These are phyloP conservation scores for Rhizopus microsporus DNA, from an alignment of 371 early-diverging fungal species.

Conservation along the genomic window DNA sequence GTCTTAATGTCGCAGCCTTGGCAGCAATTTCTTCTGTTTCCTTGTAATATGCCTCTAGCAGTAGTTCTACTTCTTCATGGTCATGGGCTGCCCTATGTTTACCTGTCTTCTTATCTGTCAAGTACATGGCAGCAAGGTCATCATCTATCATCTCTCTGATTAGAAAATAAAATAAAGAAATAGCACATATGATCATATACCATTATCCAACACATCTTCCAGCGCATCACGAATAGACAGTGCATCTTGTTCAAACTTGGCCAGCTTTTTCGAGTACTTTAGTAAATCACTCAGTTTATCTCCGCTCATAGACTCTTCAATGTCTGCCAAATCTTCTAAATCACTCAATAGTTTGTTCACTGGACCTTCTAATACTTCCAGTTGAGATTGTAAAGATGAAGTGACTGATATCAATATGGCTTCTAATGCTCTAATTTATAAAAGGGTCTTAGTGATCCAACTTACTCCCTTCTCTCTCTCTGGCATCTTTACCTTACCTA, in stretches of 20 bases:
- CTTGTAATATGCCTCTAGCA: conserved; percentile 87
- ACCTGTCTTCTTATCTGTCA: conserved; percentile 75
- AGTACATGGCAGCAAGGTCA: conserved; percentile 87
- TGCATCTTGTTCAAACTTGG: conserved; percentile 75
- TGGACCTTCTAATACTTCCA: conserved; percentile 61
- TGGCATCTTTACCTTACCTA: conserved; percentile 41
- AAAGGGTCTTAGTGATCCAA: neutral
- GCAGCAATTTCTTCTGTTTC: conserved; percentile 85
- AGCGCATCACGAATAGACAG: conserved; percentile 76
- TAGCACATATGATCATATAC: conserved; percentile 27
- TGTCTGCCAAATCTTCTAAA: conserved; percentile 60
- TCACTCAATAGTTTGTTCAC: conserved; percentile 64
- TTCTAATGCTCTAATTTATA: conserved; percentile 68
- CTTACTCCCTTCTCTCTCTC: neutral
- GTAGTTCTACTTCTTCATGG: conserved; percentile 86
- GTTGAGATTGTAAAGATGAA: conserved; percentile 70
- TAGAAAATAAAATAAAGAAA: neutral
- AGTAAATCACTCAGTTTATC: conserved; percentile 76
- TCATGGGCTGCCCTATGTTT: conserved; percentile 55
- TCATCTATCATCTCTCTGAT: conserved; percentile 58
- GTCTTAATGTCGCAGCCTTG: conserved; percentile 62
- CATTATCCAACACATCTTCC: conserved; percentile 78
- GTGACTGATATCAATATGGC: conserved; percentile 78
- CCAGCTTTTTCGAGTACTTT: conserved; percentile 72
- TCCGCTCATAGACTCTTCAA: conserved; percentile 78